Evolutionary conservation across 2,329 filamentous ascomycete species (phyloP), one percentile per base, ranked within the genome.

Genomic region (Colletotrichum salicis): DNA sequence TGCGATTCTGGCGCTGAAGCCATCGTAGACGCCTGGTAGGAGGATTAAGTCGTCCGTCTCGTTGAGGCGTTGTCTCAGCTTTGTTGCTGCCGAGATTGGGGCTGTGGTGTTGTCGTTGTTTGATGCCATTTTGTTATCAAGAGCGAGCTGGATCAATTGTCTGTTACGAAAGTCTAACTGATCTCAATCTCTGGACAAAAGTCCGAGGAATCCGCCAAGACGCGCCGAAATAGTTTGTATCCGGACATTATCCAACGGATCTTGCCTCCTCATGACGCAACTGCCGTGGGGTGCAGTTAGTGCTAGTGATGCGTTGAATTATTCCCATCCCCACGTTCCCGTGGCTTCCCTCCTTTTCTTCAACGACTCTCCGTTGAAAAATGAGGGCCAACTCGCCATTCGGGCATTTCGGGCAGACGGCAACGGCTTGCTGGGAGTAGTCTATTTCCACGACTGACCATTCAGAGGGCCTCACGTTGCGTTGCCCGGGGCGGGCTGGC

Each of bases 11-110:
- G 91, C 90, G 2, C 89, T 90, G 66, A 92, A 86, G 13, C 91
- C 91, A 83, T 93, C 91, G 76, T 92, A 92, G 2, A 93, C 90
- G 37, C 91, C 91, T 0, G 90, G 91, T 63, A 87, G 90, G 3
- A 91, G 84, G 51, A 93, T 76, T 56, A 87, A 81, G 59, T 83
- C 80, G 35, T 81, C 77, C 15, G 79, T 75, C 22, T 84, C 80
- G 11, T 29, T 35, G 15, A 87, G 76, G 62, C 82, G 81, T 56
- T 81, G 77, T 58, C 84, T 82, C 54, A 87, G 82, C 74, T 78
- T 81, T 22, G 81, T 78, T 54, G 78, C 79, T 8, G 74, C 77
- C n/a, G 73, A 51, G 29, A 67, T 8, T 11, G 57, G 37, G 37
- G 51, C 29, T 22, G 62, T 33, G 5, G 48, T n/a, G 51, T 22